Conservation (phyloP, 169 alveolate genomes). For the Cryptosporidium sp. region DNA sequence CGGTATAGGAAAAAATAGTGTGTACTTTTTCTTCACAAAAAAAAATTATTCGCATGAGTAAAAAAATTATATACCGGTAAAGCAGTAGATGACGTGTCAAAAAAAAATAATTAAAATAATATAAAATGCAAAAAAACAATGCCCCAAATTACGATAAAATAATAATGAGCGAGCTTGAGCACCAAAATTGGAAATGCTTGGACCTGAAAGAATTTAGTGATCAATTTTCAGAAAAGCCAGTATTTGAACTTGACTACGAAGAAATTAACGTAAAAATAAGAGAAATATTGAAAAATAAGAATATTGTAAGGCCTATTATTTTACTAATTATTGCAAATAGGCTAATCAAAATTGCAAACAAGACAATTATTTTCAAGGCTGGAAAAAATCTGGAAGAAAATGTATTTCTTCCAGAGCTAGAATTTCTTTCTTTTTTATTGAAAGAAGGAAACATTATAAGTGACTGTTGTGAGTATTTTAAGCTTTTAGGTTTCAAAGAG, state of each 20-base stretch:
- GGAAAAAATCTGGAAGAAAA: background rate
- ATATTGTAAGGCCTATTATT: background rate
- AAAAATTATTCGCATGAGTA: conserved; percentile 4
- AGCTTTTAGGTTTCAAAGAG: background rate
- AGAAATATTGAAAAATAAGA: background rate
- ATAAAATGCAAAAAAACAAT: background rate
- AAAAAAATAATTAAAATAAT: background rate
- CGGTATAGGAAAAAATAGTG: conserved; percentile 4
- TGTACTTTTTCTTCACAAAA: background rate
- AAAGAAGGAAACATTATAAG: background rate
- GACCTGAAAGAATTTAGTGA: background rate
- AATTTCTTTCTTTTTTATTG: background rate
- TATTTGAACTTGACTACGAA: background rate
- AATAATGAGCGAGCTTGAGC: background rate
- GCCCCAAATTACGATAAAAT: background rate
- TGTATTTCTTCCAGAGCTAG: background rate
- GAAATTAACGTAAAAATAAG: background rate
- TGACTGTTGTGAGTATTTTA: conserved; percentile 3
- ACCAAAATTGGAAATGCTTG: background rate
- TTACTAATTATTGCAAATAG: conserved; percentile 1
- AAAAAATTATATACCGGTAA: conserved; percentile 5
- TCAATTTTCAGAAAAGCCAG: background rate
- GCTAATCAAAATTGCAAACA: background rate
- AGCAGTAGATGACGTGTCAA: conserved; percentile 13
- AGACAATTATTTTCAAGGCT: background rate